A percentile compares a stretch with the other conserved stretches of the same genome.
Evolutionary conservation across 1,284 basidiomycete genomes (phyloP).

Genomic region (Marasmius sp.): DNA sequence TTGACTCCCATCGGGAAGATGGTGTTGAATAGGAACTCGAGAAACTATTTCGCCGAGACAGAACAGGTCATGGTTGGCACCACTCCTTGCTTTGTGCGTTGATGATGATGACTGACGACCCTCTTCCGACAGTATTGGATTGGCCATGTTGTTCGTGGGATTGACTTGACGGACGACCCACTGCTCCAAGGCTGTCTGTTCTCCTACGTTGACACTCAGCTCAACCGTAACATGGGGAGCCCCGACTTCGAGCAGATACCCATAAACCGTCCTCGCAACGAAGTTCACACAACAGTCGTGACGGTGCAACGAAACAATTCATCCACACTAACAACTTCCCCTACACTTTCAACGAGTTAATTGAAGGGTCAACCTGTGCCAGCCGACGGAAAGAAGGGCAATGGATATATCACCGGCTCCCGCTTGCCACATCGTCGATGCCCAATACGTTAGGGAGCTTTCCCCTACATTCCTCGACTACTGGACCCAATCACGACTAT

Average conservation of each 20-base stretch:
- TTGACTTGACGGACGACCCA: constrained; percentile 9
- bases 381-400: constrained; percentile 3
- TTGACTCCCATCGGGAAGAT: constrained; percentile 7
- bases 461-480: constrained; percentile 3
- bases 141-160: constrained; percentile 5
- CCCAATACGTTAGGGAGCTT: neutral
- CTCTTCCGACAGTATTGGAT: neutral
- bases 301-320: constrained; percentile 5
- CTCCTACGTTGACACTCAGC: constrained; percentile 9
- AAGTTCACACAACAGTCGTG: constrained; percentile 7
- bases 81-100: neutral
- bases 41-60: constrained; percentile 8
- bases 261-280: constrained; percentile 1
- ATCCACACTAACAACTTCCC: constrained; percentile 2
- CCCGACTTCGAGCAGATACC: constrained; percentile 9
- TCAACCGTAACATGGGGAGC: constrained; percentile 7
- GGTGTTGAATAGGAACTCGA: constrained; percentile 6
- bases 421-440: neutral
- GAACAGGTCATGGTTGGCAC: constrained; percentile 10
- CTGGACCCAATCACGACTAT: constrained; percentile 7
- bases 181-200: constrained; percentile 9
- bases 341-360: constrained; percentile 4
- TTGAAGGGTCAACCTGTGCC: neutral
- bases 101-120: neutral
- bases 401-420: constrained; percentile 6